phyloP scores from a whole-genome alignment of 208 protist genomes.

The Leptomonas seymouri region DNA sequence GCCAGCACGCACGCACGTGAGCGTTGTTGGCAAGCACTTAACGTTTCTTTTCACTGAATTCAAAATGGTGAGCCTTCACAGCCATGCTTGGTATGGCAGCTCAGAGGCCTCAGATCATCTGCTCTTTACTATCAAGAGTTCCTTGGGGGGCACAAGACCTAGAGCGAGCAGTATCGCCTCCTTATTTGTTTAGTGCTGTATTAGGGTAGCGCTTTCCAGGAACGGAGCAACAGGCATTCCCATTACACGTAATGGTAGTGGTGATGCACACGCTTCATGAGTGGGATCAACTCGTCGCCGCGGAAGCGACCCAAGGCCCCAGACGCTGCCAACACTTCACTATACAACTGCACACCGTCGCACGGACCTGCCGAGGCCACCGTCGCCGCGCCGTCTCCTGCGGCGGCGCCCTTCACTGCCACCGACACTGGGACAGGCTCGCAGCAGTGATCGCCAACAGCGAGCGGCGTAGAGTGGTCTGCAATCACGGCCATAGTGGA shows the following conservation, averaged over 20 bases:
- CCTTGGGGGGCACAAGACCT: no score
- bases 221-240: no score
- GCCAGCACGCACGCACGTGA: no score
- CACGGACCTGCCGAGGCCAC: neutral
- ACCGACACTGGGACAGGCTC: constrained; percentile 72
- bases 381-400: neutral
- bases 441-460: constrained; percentile 69
- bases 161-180: no score
- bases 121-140: no score
- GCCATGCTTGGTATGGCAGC: no score
- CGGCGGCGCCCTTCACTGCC: constrained; percentile 36
- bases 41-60: no score
- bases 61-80: no score
- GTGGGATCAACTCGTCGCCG: constrained; percentile 46
- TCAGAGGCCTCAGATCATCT: no score
- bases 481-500: constrained; percentile 59
- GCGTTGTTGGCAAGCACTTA: no score
- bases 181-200: constrained; percentile 6
- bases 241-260: constrained; percentile 55
- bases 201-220: no score
- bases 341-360: constrained; percentile 57
- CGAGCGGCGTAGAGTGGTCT: constrained; percentile 68
- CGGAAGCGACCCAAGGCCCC: constrained; percentile 56
- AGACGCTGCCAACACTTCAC: constrained; percentile 42
- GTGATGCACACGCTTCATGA: constrained; percentile 59